A percentile compares a stretch with the other conserved stretches of the same genome.
These are phyloP conservation scores for Saccharum hybrid DNA, from an alignment of 202 grass and related monocot species.

Conservation along the genomic window DNA sequence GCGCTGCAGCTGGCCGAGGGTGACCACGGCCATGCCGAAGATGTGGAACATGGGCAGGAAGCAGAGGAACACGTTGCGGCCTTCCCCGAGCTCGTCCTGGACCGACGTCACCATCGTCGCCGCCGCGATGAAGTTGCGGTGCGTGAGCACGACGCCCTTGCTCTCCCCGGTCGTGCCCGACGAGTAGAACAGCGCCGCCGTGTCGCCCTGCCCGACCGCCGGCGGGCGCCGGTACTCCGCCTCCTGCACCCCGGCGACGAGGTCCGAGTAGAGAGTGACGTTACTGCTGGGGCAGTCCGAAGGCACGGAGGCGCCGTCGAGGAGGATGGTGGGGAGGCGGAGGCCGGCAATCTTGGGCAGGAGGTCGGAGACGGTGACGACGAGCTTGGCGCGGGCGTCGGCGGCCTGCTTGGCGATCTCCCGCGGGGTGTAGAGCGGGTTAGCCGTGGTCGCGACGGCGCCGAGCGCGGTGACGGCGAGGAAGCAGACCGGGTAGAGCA, in stretches of 20 bases:
- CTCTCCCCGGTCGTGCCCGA: slow-evolving; percentile 89
- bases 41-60: slow-evolving; percentile 99
- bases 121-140: slow-evolving; percentile 77
- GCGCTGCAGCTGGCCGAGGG: slow-evolving; percentile 68
- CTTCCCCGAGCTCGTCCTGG: slow-evolving; percentile 61
- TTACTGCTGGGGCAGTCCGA: neutral
- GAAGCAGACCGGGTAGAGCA: slow-evolving; percentile 82
- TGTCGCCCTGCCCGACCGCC: slow-evolving; percentile 55
- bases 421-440: slow-evolving; percentile 68
- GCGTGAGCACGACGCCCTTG: slow-evolving; percentile 92
- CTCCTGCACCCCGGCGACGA: slow-evolving; percentile 53
- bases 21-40: slow-evolving; percentile 70
- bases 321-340: slow-evolving; percentile 64
- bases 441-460: slow-evolving; percentile 73
- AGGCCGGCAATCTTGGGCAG: slow-evolving; percentile 53
- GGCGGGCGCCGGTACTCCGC: slow-evolving; percentile 48
- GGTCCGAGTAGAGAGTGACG: slow-evolving; percentile 59
- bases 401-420: slow-evolving; percentile 81
- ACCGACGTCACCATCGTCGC: slow-evolving; percentile 60
- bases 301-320: slow-evolving; percentile 32
- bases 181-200: slow-evolving; percentile 78
- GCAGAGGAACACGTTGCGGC: slow-evolving; percentile 74
- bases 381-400: slow-evolving; percentile 56
- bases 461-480: slow-evolving; percentile 66
- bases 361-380: slow-evolving; percentile 68